These are phyloP conservation scores for Macrocybe sp. DNA, from an alignment of 1,284 basidiomycete genomes.

Conservation along the genomic window DNA sequence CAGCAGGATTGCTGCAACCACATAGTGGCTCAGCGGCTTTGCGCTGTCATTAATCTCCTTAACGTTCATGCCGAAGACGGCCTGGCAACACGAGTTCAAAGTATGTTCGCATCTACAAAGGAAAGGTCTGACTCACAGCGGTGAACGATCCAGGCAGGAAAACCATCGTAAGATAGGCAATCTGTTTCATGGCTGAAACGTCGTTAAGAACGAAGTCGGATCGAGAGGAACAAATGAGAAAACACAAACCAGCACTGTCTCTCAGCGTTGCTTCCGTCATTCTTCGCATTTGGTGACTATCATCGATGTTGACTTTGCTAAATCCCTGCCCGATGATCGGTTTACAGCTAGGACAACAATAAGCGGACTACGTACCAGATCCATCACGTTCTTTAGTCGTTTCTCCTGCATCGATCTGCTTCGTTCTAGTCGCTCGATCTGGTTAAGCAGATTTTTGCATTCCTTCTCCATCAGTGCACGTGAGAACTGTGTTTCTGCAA, in stretches of 20 bases:
- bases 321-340: conserved; percentile 32
- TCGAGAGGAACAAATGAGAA: background rate
- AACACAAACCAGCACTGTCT: conserved; percentile 36
- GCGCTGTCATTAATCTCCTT: conserved; percentile 27
- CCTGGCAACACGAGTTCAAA: conserved; percentile 14
- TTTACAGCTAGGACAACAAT: background rate
- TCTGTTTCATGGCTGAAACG: conserved; percentile 47
- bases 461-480: conserved; percentile 34
- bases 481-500: conserved; percentile 12
- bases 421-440: conserved; percentile 41
- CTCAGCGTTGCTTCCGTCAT: conserved; percentile 42
- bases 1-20: conserved; percentile 35
- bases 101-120: background rate
- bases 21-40: conserved; percentile 34
- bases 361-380: conserved; percentile 32
- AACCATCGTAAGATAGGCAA: conserved; percentile 50
- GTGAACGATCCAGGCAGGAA: conserved; percentile 51
- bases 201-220: background rate
- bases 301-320: conserved; percentile 44
- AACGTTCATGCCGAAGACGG: conserved; percentile 45
- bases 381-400: conserved; percentile 49
- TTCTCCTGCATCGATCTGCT: conserved; percentile 39
- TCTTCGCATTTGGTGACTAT: conserved; percentile 41
- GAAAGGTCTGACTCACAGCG: conserved; percentile 32
- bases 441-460: conserved; percentile 36